Base-by-base conservation (phyloP, 345 rosid species). In the Fremontodendron californicum region DNA sequence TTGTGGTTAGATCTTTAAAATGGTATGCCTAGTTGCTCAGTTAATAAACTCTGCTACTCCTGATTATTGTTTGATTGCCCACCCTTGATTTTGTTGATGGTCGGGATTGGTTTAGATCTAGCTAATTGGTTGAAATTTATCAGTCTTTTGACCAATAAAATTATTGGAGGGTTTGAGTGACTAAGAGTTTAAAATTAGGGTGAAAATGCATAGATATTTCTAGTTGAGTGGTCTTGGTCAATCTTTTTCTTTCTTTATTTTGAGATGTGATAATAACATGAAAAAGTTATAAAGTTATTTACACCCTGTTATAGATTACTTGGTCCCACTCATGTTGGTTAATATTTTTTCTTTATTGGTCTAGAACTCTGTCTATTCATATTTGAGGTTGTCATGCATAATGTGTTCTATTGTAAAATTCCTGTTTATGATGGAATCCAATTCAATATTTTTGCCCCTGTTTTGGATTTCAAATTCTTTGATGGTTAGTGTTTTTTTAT, bases 401-500 rank as follows among this genome's bases (percentile, higher is more conserved):
- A 18, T 23, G 23, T 62, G 23, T 35, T 33, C 29, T n/a, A 21
- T 11, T 51, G 33, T 40, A 11, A 66, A 63, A 42, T 11, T 39
- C 33, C 0, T 66, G 71, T 11, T 66, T 39, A 66, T 66, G 71
- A 40, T 66, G 23, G 71, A 66, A 66, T 42, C 71, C 51, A n/a
- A 15, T 19, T 3, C 7, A 39, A 39, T 16, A 9, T 19, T 19
- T 65, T 39, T 39, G 21, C 55, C 55, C 6, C 39, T 65, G 46
- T 64, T 64, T 64, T 37, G 2, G 45, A 18, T 4, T 37, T 9
- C 25, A 19, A 64, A 35, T 46, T 2, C 12, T 19, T 64, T 39
- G 40, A n/a, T 46, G 40, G 0, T 23, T 21, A 21, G 11, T 21
- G 19, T n/a, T 19, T 19, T 65, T 25, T 40, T 6, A 42, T 23